A percentile compares a stretch with the other conserved stretches of the same genome.
Conservation (phyloP, 768 basidiomycete genomes). For the Paxillus involutus region DNA sequence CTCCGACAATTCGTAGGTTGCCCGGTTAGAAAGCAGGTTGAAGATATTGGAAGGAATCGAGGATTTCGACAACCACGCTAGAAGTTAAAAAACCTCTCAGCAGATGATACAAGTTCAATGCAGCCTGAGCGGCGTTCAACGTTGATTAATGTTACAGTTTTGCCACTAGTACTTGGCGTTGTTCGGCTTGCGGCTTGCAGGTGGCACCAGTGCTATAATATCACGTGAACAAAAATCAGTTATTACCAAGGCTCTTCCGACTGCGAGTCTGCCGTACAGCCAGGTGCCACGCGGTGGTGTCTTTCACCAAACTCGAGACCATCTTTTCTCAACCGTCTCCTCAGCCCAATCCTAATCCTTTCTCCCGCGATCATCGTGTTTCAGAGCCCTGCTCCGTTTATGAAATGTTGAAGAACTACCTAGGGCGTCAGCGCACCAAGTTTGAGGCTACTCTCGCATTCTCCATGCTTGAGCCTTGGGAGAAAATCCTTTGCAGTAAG, state of each 20-base stretch:
- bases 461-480: slow-evolving; percentile 69
- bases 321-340: neutral
- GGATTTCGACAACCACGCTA: neutral
- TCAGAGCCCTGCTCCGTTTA: slow-evolving; percentile 7
- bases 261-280: neutral
- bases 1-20: neutral
- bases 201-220: too few relatives aligned
- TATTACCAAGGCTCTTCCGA: too few relatives aligned
- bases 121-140: too few relatives aligned
- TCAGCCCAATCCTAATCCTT: neutral
- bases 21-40: neutral
- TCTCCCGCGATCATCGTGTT: neutral
- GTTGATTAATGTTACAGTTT: too few relatives aligned
- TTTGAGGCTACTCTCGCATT: slow-evolving; percentile 59
- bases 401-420: slow-evolving; percentile 30
- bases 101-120: too few relatives aligned
- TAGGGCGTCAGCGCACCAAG: slow-evolving; percentile 31
- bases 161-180: too few relatives aligned
- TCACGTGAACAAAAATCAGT: too few relatives aligned
- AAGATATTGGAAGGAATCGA: neutral
- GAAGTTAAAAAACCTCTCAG: too few relatives aligned
- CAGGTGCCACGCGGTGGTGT: slow-evolving; percentile 2
- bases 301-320: neutral
- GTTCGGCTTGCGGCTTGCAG: too few relatives aligned
- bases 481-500: slow-evolving; percentile 61